Evolutionary conservation across 495 filamentous ascomycete species (phyloP), one percentile per base, ranked within the genome.

Genomic region (Neurospora pannonica): DNA sequence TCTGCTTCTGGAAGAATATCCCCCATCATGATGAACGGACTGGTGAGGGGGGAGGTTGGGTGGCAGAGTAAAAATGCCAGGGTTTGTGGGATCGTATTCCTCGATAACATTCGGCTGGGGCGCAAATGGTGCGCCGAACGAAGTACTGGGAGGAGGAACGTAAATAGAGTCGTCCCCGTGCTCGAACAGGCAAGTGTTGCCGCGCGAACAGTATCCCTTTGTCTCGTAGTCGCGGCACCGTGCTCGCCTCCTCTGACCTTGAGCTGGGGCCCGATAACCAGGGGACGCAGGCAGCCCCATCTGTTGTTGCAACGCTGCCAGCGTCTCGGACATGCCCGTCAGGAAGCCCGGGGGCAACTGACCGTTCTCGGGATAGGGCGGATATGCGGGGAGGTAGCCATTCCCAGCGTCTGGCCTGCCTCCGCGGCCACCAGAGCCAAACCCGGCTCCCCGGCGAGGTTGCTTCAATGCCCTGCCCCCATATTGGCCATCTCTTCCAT

Each of bases 181-280:
- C 79, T 96, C 90, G 76, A 92, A 98, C 5, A 87, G 90, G 81
- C 95, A 98, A 8, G 73, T 78, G 60, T 88, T 89, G 73, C 87
- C 94, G 70, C 91, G 82, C 39, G 92, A 89, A 78, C 95, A 98
- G 76, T 91, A 97, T 0, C 96, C 96, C 76, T 94, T 94, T 1
- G 87, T 89, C 75, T 98, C 95, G 79, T 94, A 98, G 80, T 97
- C 94, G 60, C 90, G 89, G 78, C 95, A 98, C 73, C 91, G 87
- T 79, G 90, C 74, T 73, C 85, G 84, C 78, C 81, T 84, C 73
- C 78, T 81, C 19, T 48, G 46, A 6, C 28, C 76, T 19, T 28
- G 71, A 71, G 72, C 81, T 79, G 88, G 84, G 19, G 82, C 82
- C 40, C 86, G 81, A 78, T 91, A 83, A 21, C 84, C 85, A 24